Percentiles rank a stretch among this genome's conserved stretches.
phyloP scores from a whole-genome alignment of 768 basidiomycete genomes.

The Termitomyces sp. region DNA sequence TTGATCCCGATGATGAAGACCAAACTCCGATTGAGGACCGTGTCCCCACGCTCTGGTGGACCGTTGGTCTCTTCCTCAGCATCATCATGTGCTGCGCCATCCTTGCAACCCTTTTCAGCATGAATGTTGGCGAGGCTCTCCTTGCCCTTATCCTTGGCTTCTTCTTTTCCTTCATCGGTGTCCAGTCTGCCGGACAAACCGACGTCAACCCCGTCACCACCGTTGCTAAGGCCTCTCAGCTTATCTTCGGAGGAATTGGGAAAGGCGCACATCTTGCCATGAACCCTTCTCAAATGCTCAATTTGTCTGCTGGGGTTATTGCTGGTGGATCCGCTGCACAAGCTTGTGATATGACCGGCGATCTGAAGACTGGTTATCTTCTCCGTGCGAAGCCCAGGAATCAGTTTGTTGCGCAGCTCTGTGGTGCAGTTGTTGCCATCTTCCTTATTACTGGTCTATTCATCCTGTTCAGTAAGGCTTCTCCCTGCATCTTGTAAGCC shows the following conservation, averaged over 20 bases:
- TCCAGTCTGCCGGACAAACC: constrained; percentile 53
- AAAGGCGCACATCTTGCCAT: constrained; percentile 36
- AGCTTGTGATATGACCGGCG: constrained; percentile 60
- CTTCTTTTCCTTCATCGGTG: constrained; percentile 64
- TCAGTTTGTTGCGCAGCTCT: constrained; percentile 57
- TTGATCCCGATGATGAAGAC: constrained; percentile 40
- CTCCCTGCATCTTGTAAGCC: constrained; percentile 53
- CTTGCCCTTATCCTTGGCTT: constrained; percentile 56
- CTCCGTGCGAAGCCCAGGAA: constrained; percentile 57
- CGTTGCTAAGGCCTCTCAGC: constrained; percentile 58
- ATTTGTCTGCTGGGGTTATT: constrained; percentile 48
- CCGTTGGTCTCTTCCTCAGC: constrained; percentile 39
- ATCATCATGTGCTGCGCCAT: constrained; percentile 47
- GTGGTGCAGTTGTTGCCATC: constrained; percentile 52
- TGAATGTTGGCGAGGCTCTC: constrained; percentile 55
- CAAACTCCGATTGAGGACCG: constrained; percentile 49
- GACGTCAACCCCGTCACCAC: constrained; percentile 60
- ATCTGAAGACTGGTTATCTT: constrained; percentile 67
- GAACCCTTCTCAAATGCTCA: constrained; percentile 37
- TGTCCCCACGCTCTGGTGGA: constrained; percentile 53
- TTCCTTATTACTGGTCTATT: constrained; percentile 57
- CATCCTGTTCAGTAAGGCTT: constrained; percentile 56
- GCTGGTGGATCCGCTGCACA: constrained; percentile 53
- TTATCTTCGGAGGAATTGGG: constrained; percentile 58
- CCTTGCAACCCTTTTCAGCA: constrained; percentile 46